Evolutionary conservation across 371 early-diverging fungal species (phyloP), one percentile per base, ranked within the genome.

Genomic region (Lichtheimia hyalospora): DNA sequence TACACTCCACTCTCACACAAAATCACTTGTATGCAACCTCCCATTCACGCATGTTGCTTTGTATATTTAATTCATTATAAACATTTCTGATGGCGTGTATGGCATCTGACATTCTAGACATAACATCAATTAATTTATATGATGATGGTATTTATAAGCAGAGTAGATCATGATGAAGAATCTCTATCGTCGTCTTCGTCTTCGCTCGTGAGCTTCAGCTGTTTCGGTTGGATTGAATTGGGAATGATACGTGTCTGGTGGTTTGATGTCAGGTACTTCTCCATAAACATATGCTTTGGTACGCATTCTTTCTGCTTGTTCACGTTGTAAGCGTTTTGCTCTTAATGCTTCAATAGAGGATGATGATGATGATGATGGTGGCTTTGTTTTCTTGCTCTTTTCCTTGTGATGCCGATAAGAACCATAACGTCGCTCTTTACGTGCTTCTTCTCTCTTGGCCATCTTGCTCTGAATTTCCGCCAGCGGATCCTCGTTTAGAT

Each of bases 291-390:
- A 28, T 0, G 49, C 43, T 18, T 53, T 60, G 27, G 66, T 43
- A 5, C 81, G 62, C 14, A 49, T 49, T 39, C 69, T 63, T 25
- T 81, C 81, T 3, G 58, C 44, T 46, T 52, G 64, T 61, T 81
- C 81, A 40, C 81, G 61, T 27, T 63, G 74, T 25, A 70, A 25
- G 49, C 81, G 57, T 53, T 75, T 70, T n/a, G 62, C 72, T 34
- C 81, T 61, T 6, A 81, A 63, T 1, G 57, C 68, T 57, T 75
- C 75, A 5, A 81, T 77, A 2, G 68, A 63, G 13, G 69, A 42
- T 5, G 67, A 52, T 5, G 62, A 52, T 43, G 66, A 61, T 16
- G 71, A 54, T 20, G 69, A 54, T 5, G 40, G 39, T 27, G n/a
- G 8, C 27, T 24, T 51, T 59, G 42, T 52, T 39, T 54, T 39